Percentiles rank a stretch among this genome's conserved stretches.
Conservation (phyloP, 768 basidiomycete species). For the Leccinellum luteum region DNA sequence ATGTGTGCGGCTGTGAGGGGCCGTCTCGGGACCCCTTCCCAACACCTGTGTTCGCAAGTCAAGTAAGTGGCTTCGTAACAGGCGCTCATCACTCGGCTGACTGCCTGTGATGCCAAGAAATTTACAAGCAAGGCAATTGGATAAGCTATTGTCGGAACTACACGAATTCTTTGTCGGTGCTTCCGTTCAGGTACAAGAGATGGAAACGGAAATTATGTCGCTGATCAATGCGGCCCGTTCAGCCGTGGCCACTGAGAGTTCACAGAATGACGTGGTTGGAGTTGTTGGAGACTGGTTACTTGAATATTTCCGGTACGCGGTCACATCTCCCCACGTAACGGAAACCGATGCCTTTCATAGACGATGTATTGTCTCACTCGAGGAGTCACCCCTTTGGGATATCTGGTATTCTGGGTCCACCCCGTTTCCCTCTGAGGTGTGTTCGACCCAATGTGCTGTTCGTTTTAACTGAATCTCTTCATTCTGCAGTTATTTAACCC, state of each 20-base stretch:
- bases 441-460: slow-evolving; percentile 4
- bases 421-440: slow-evolving; percentile 67
- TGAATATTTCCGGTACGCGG: slow-evolving; percentile 47
- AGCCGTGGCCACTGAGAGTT: slow-evolving; percentile 16
- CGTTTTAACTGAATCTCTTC: not conserved
- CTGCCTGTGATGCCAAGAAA: slow-evolving; percentile 33
- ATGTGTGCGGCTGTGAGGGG: slow-evolving; percentile 49
- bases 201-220: slow-evolving; percentile 34
- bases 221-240: slow-evolving; percentile 22
- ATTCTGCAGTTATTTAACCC: slow-evolving; percentile 61
- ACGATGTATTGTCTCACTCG: slow-evolving; percentile 42
- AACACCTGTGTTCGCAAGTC: slow-evolving; percentile 44
- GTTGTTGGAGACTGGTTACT: slow-evolving; percentile 49
- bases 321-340: not conserved
- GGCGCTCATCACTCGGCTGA: slow-evolving; percentile 14
- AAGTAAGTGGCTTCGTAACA: slow-evolving; percentile 37
- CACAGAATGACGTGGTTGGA: slow-evolving; percentile 20
- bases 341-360: slow-evolving; percentile 31
- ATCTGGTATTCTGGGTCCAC: slow-evolving; percentile 69
- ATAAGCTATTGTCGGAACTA: slow-evolving; percentile 40
- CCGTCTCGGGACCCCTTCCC: slow-evolving; percentile 41
- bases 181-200: slow-evolving; percentile 29
- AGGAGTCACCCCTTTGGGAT: slow-evolving; percentile 58
- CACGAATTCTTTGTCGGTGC: slow-evolving; percentile 37
- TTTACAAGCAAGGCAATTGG: slow-evolving; percentile 34